Evolutionary conservation across 305 asterid genomes (phyloP), one percentile per base, ranked within the genome.

Genomic region (Petunia hybrid): DNA sequence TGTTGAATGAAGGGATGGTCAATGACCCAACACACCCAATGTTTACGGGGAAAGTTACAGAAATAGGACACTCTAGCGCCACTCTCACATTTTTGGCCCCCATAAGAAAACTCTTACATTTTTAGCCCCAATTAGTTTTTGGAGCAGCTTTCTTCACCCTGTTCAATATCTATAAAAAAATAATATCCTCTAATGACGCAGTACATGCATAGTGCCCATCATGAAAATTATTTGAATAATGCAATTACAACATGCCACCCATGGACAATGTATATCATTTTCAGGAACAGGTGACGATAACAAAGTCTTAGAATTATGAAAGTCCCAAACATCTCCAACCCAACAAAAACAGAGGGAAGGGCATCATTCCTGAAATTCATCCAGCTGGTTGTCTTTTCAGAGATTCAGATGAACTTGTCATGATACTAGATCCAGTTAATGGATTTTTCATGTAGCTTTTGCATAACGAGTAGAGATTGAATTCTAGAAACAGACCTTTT

Each of bases 401-500:
- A 73, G 12, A 48, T 51, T 51, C 7, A 35, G 51, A 13, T 48
- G 43, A 73, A 3, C 62, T 36, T 31, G 35, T 51, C 35, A 35
- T 73, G 45, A 73, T 36, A 31, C 31, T 73, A 36, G 77, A 48
- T 13, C 63, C 62, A 10, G 36, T 5, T 35, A 22, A 48, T 73
- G 46, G 35, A 73, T 73, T 51, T 51, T 12, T 59, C 53, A 51
- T 3, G 13, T 73, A 13, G 43, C 45, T 48, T 48, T 48, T 13
- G 46, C 78, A 73, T 51, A 73, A 35, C 51, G 80, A 70, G 36
- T 39, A 31, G 9, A 67, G 64, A 78, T 16, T 1, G n/a, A 61
- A 78, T 66, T 70, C 75, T 56, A 79, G 73, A 81, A 73, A 56
- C 85, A 63, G 76, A 96, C 99, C 98, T 96, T 96, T 83, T 96